These are phyloP conservation scores for Ruellia speciosa DNA, from an alignment of 305 asterid genomes.

Conservation along the genomic window DNA sequence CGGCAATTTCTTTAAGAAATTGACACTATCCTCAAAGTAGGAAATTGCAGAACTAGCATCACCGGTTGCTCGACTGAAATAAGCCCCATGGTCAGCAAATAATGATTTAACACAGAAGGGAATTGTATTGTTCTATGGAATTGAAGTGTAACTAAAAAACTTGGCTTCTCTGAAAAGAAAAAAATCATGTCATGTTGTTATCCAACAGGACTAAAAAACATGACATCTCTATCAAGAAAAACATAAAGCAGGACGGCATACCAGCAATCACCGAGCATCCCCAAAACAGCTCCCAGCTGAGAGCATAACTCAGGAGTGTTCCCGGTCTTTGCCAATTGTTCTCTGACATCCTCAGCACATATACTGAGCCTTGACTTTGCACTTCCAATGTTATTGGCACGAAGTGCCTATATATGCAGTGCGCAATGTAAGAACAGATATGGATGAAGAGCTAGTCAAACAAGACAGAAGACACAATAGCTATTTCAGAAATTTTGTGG, in stretches of 20 bases:
- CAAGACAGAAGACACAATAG: neutral
- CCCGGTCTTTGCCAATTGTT: conserved; percentile 63
- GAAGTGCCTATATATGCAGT: conserved; percentile 62
- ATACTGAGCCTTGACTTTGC: conserved; percentile 81
- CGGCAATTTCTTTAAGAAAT: conserved; percentile 64
- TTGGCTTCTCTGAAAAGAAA: too few species aligned
- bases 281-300: conserved; percentile 92
- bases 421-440: conserved; percentile 17
- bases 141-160: neutral
- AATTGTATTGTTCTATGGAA: neutral
- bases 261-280: conserved; percentile 99
- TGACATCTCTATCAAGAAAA: neutral
- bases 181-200: too few species aligned
- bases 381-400: conserved; percentile 78
- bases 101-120: neutral
- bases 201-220: neutral
- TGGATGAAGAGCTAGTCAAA: conserved; percentile 2
- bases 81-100: conserved; percentile 16
- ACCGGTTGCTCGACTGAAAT: conserved; percentile 69
- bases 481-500: neutral
- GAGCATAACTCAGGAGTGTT: conserved; percentile 82
- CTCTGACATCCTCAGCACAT: conserved; percentile 82
- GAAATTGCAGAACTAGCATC: conserved; percentile 72
- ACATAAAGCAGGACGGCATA: conserved; percentile 24
- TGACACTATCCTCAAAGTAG: conserved; percentile 80